Base-by-base conservation (phyloP, 768 basidiomycete genomes). In the Harrya chromipes region DNA sequence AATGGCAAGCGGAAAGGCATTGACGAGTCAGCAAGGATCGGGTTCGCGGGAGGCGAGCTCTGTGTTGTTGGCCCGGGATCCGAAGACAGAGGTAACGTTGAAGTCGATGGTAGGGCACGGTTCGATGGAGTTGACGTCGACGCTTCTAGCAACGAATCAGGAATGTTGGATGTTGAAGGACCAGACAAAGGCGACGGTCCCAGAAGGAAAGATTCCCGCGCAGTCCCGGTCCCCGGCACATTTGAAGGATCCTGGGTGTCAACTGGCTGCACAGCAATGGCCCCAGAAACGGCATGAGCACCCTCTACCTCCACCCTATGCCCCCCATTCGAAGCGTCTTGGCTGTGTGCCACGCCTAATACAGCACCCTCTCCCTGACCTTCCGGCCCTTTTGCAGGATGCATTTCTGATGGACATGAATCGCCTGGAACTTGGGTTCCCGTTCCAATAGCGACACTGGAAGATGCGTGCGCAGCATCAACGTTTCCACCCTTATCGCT, bases 1-100 rank as follows among this genome's bases (percentile, higher is more conserved):
- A 67, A 59, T 1, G 66, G 65, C 12, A 69, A 48, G 43, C 55
- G 65, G 43, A 67, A 67, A 46, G 65, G 65, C 65, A 67, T 67
- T 5, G 62, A 31, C 1, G 63, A 42, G 24, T 65, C 60, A 43
- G 43, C 40, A 21, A 36, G n/a, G 20, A 21, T 40, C 53, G 56
- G 35, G 50, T 40, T 40, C 33, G 43, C 16, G 43, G 51, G 31
- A 40, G 54, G 26, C 29, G 47, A 6, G 41, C 21, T 36, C 17
- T 38, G 35, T 29, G 43, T 13, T 23, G 21, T 14, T 39, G 49
- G 29, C 24, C 46, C 52, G 11, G 46, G 37, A 29, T 34, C 38
- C 16, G 40, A 46, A 35, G 47, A 33, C 6, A 54, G 16, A 13
- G 49, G 35, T 7, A 31, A 34, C 35, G 55, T 21, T 31, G 44